Evolutionary conservation across 495 filamentous ascomycete genomes (phyloP).

Genomic region (Penicillium cinerascens): DNA sequence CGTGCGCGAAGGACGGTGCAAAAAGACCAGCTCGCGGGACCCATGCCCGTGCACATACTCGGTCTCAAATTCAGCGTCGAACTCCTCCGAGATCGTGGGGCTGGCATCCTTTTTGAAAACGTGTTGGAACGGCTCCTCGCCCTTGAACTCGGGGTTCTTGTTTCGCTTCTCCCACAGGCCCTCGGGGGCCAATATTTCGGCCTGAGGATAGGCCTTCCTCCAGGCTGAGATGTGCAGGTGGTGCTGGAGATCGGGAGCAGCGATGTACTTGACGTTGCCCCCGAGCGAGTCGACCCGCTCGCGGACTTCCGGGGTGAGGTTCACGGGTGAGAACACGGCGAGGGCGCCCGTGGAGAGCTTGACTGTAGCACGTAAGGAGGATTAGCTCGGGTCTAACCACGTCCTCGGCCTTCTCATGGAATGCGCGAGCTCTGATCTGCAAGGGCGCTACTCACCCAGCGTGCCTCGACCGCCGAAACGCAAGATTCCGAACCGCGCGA

Average conservation of each 20-base stretch:
- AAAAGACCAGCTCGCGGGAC: slow-evolving; percentile 84
- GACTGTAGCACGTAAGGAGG: slow-evolving; percentile 50
- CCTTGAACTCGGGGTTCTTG: slow-evolving; percentile 58
- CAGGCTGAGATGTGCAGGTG: slow-evolving; percentile 87
- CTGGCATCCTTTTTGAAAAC: slow-evolving; percentile 58
- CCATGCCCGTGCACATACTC: slow-evolving; percentile 78
- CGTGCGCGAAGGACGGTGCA: slow-evolving; percentile 74
- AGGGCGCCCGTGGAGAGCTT: slow-evolving; percentile 70
- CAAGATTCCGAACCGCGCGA: slow-evolving; percentile 72
- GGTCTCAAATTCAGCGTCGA: slow-evolving; percentile 80
- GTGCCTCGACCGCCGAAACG: slow-evolving; percentile 87
- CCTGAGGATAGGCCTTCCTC: slow-evolving; percentile 72
- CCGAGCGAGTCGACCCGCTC: slow-evolving; percentile 64
- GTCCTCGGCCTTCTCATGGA: background rate
- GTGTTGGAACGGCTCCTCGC: slow-evolving; percentile 57
- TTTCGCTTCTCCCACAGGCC: slow-evolving; percentile 83
- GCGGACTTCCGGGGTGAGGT: slow-evolving; percentile 73
- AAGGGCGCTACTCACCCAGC: slow-evolving; percentile 55
- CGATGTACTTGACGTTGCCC: slow-evolving; percentile 72
- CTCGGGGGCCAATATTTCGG: slow-evolving; percentile 78
- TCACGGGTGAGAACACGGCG: slow-evolving; percentile 88
- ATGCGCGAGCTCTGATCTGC: background rate
- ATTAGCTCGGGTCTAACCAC: slow-evolving; percentile 1
- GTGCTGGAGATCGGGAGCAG: slow-evolving; percentile 85
- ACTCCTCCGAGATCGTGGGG: slow-evolving; percentile 64